Evolutionary conservation across 2,329 filamentous ascomycete genomes (phyloP), one percentile per base, ranked within the genome.

Genomic region (Aspergillus uvarum): DNA sequence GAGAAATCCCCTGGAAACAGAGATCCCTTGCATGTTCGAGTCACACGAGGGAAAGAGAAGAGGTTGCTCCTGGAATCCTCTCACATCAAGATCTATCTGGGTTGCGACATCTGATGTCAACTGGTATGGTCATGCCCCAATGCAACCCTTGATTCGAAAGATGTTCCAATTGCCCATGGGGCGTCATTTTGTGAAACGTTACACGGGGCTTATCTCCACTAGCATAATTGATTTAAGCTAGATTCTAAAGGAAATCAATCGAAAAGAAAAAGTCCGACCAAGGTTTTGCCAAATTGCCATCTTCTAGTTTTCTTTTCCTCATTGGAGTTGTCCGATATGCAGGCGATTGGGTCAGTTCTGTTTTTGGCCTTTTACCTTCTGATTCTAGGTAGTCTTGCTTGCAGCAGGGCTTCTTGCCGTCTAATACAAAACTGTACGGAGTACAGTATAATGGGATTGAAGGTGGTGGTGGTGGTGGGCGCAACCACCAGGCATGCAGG

Each of bases 171-270:
- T 29, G 47, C 22, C 22, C 29, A 29, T 31, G 53, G 29, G 51
- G 52, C 31, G 51, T 19, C 16, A 51, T 62, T 66, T 59, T 63
- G 70, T 74, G 72, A 71, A 73, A 74, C 71, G 69, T 73, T 68
- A 67, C 70, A 72, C 70, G 70, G 72, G 71, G 32, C 70, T 73
- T 71, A 74, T 73, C 72, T 72, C 71, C 72, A 72, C 70, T 69
- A 71, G 67, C 67, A 73, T 70, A 71, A 70, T 74, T 55, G 58
- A 59, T 60, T 66, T 70, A 71, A 70, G 59, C 66, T 72, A 64
- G 24, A 53, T 42, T 42, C 24, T 44, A 44, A 16, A n/a, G 38
- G 3, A 35, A 29, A 29, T 29, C 32, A 6, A 16, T 29, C 5
- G 32, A 35, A 35, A 16, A 35, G 4, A 5, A 44, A 44, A 42